Evolutionary conservation across 78 protist species (phyloP).

Genomic region (Cavenderia fasciculata): DNA sequence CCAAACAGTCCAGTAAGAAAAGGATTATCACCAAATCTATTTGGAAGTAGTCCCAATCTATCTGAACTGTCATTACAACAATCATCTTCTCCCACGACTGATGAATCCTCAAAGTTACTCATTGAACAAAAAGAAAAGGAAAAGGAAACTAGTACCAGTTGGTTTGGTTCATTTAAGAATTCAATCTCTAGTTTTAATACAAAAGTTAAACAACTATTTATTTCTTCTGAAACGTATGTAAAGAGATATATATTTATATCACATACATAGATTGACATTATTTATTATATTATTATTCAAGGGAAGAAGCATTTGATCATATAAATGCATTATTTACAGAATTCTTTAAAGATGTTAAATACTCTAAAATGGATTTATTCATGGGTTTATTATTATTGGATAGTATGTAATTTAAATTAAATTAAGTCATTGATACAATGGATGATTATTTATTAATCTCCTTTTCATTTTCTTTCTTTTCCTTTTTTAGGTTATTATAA

Average conservation of each 20-base stretch:
- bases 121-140: neutral
- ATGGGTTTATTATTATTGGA: slow-evolving; percentile 66
- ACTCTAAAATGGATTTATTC: slow-evolving; percentile 55
- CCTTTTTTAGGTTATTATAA: slow-evolving; percentile 30
- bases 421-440: too few relatives aligned
- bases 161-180: slow-evolving; percentile 12
- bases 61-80: neutral
- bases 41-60: neutral
- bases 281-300: neutral
- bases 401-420: slow-evolving; percentile 12
- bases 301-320: slow-evolving; percentile 73
- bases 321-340: slow-evolving; percentile 32
- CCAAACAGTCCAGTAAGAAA: too few relatives aligned
- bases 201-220: slow-evolving; percentile 42
- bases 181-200: neutral
- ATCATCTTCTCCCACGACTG: too few relatives aligned
- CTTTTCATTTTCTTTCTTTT: too few relatives aligned
- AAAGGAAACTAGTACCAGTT: neutral
- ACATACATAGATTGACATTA: neutral
- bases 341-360: slow-evolving; percentile 51
- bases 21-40: too few relatives aligned
- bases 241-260: neutral
- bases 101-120: too few relatives aligned
- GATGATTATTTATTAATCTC: too few relatives aligned
- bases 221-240: slow-evolving; percentile 68